Percentiles rank a stretch among this genome's conserved stretches.
These are phyloP conservation scores for Verbascum thapsus DNA, from an alignment of 257 asterid species.

Conservation along the genomic window DNA sequence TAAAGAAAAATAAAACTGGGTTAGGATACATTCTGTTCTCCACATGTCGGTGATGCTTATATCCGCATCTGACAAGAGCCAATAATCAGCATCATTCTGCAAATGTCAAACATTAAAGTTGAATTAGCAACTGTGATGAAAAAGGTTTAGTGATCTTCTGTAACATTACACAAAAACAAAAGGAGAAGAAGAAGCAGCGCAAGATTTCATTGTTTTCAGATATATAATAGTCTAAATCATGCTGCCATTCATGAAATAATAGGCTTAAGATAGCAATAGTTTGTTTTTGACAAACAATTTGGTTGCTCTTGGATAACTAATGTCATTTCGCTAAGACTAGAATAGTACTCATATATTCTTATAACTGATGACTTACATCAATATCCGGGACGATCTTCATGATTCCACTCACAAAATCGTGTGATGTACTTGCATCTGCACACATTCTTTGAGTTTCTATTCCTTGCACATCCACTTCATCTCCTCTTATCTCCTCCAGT, in stretches of 20 bases:
- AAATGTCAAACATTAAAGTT: slow-evolving; percentile 24
- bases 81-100: slow-evolving; percentile 76
- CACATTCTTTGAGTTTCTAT: slow-evolving; percentile 51
- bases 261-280: too few species aligned
- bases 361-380: slow-evolving; percentile 65
- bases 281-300: too few species aligned
- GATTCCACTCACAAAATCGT: slow-evolving; percentile 73
- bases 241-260: too few species aligned
- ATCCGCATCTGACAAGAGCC: slow-evolving; percentile 64
- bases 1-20: not conserved
- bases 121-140: slow-evolving; percentile 3
- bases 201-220: slow-evolving; percentile 6
- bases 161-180: not conserved
- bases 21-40: slow-evolving; percentile 77
- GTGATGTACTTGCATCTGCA: slow-evolving; percentile 65
- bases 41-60: slow-evolving; percentile 78
- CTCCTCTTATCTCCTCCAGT: slow-evolving; percentile 47
- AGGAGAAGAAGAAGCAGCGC: too few species aligned
- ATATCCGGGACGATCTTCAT: slow-evolving; percentile 87
- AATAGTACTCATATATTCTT: not conserved
- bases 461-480: slow-evolving; percentile 44
- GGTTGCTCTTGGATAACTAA: not conserved
- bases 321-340: slow-evolving; percentile 7
- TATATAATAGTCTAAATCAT: too few species aligned
- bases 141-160: slow-evolving; percentile 4